Conservation (phyloP, 2,329 filamentous ascomycete genomes). For the Penicillium carneum region DNA sequence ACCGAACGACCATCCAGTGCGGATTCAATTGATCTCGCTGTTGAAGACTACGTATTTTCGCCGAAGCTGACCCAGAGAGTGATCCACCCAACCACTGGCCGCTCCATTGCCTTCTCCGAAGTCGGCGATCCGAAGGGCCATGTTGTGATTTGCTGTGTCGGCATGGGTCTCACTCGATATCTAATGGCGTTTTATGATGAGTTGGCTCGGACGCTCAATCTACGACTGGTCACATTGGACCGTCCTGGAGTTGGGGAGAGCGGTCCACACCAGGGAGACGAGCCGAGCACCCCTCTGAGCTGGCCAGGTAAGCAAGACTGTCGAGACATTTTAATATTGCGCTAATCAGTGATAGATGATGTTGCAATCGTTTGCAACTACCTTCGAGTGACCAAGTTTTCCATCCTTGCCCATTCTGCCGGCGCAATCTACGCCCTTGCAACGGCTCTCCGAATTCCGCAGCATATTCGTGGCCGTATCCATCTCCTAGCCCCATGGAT, state of each 20-base stretch:
- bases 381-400: conserved; percentile 93
- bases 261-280: conserved; percentile 76
- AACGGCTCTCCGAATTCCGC: conserved; percentile 91
- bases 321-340: not conserved
- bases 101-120: conserved; percentile 92
- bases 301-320: conserved; percentile 65
- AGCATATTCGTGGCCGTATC: conserved; percentile 91
- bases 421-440: conserved; percentile 97
- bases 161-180: conserved; percentile 95
- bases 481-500: conserved; percentile 92
- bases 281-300: conserved; percentile 82
- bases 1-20: conserved; percentile 79
- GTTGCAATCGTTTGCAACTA: conserved; percentile 92
- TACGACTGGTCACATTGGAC: conserved; percentile 91
- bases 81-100: conserved; percentile 80
- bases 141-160: conserved; percentile 94
- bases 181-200: conserved; percentile 98
- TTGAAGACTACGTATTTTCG: conserved; percentile 82
- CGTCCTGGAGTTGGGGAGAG: conserved; percentile 93
- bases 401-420: conserved; percentile 91
- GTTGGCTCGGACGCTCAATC: conserved; percentile 82
- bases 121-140: conserved; percentile 91
- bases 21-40: conserved; percentile 87
- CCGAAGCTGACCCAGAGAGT: conserved; percentile 88
- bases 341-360: conserved; percentile 62